Base-by-base conservation (phyloP, 768 basidiomycete species). In the Hortiboletus flavorubellus region DNA sequence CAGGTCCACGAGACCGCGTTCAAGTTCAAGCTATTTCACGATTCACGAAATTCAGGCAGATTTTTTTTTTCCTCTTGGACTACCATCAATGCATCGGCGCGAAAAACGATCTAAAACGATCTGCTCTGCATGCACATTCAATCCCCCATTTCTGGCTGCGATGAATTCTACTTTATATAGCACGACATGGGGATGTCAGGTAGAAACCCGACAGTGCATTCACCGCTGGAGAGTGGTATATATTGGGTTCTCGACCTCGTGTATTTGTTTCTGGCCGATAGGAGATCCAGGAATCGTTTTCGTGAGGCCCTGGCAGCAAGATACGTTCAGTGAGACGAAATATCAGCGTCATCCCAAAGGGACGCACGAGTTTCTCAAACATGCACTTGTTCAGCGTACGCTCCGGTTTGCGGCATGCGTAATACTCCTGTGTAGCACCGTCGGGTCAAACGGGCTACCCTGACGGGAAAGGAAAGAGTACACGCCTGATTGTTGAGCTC, bases 251-350 rank as follows among this genome's bases (percentile, higher is more conserved):
- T 85, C 78, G 68, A 93, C 82, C 69, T 98, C 94, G 72, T 98
- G 93, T 69, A 98, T 85, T 55, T 84, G 93, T 35, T 81, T 79
- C 72, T 90, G 80, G 55, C 89, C 92, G 59, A 79, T 80, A 55
- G 96, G 88, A 42, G 91, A 78, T 8, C 93, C 95, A 26, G 96
- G 96, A 62, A 98, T 94, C 42, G 83, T 85, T 76, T 98, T 98
- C 39, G 78, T 82, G 55, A 98, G 80, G 62, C 93, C 93, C 96
- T 98, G 69, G 8, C 46, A 52, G n/a, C 33, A 16, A 48, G 39
- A 37, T 37, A 33, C 10, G 11, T 12, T 49, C 2, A 39, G 23
- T 30, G 18, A 21, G 21, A 8, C 11, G 41, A 6, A 18, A 4
- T 4, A 39, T 26, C 2, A 26, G 21, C 41, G 1, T 15, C 35